Percentiles rank a stretch among this genome's conserved stretches.
These are phyloP conservation scores for Clavispora fructus DNA, from an alignment of 805 yeast species.

Conservation along the genomic window DNA sequence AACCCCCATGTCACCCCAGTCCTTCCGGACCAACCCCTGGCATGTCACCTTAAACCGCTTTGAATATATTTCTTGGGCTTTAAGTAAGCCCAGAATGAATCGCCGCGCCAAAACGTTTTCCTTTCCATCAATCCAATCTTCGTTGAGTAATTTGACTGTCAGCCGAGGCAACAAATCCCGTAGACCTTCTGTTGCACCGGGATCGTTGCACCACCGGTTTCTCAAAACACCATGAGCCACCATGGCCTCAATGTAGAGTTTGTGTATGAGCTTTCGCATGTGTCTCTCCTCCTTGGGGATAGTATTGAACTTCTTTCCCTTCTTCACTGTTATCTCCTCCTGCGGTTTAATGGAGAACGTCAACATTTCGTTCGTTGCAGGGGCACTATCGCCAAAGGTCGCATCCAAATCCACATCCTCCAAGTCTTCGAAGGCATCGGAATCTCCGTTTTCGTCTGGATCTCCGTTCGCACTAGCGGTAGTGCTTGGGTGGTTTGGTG, in stretches of 20 bases:
- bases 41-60: slow-evolving; percentile 45
- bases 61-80: slow-evolving; percentile 59
- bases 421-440: slow-evolving; percentile 20
- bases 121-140: slow-evolving; percentile 4
- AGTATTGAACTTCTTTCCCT: slow-evolving; percentile 24
- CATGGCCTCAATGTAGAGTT: slow-evolving; percentile 52
- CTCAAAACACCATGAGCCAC: slow-evolving; percentile 62
- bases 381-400: slow-evolving; percentile 3
- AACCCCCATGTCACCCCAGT: slow-evolving; percentile 27
- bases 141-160: neutral
- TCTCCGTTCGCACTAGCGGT: neutral
- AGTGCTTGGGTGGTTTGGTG: neutral
- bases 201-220: slow-evolving; percentile 69
- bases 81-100: slow-evolving; percentile 72
- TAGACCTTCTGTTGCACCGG: slow-evolving; percentile 35
- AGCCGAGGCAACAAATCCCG: slow-evolving; percentile 40
- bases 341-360: slow-evolving; percentile 10
- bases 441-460: neutral
- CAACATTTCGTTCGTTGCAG: slow-evolving; percentile 4
- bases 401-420: slow-evolving; percentile 25
- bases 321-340: slow-evolving; percentile 9
- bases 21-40: slow-evolving; percentile 31
- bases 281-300: slow-evolving; percentile 53
- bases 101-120: slow-evolving; percentile 51
- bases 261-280: slow-evolving; percentile 52